phyloP scores from a whole-genome alignment of 495 filamentous ascomycete species.

The Penicillium antarcticum region DNA sequence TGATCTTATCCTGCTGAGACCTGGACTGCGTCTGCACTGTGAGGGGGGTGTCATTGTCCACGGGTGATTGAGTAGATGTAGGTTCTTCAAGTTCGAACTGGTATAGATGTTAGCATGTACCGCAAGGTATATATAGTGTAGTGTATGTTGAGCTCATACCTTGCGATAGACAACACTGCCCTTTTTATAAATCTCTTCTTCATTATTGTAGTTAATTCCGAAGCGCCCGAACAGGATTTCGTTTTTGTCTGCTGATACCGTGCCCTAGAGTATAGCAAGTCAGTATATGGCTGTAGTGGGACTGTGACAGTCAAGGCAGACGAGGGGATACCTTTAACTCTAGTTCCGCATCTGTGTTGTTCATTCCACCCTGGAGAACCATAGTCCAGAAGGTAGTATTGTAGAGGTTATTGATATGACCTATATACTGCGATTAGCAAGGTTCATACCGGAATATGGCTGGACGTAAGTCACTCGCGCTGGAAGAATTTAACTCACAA shows the following conservation, averaged over 20 bases:
- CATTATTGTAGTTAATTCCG: conserved; percentile 95
- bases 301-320: background rate
- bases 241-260: conserved; percentile 82
- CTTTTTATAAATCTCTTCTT: conserved; percentile 87
- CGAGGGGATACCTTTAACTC: conserved; percentile 58
- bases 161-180: conserved; percentile 86
- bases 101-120: conserved; percentile 5
- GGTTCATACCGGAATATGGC: background rate
- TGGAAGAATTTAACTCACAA: conserved; percentile 55
- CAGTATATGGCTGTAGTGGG: background rate
- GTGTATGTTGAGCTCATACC: conserved; percentile 44
- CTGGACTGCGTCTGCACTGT: conserved; percentile 53
- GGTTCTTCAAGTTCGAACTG: conserved; percentile 42
- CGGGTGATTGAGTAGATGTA: conserved; percentile 11
- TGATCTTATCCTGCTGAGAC: conserved; percentile 73
- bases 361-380: conserved; percentile 72
- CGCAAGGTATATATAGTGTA: background rate
- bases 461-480: too few species aligned
- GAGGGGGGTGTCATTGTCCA: conserved; percentile 5
- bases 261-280: conserved; percentile 54
- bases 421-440: conserved; percentile 33
- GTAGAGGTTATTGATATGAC: conserved; percentile 97
- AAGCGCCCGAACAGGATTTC: conserved; percentile 91
- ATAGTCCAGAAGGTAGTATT: conserved; percentile 96
- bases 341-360: conserved; percentile 72